Base-by-base conservation (phyloP, 2,329 filamentous ascomycete species). In the Fusarium sulawesiense region DNA sequence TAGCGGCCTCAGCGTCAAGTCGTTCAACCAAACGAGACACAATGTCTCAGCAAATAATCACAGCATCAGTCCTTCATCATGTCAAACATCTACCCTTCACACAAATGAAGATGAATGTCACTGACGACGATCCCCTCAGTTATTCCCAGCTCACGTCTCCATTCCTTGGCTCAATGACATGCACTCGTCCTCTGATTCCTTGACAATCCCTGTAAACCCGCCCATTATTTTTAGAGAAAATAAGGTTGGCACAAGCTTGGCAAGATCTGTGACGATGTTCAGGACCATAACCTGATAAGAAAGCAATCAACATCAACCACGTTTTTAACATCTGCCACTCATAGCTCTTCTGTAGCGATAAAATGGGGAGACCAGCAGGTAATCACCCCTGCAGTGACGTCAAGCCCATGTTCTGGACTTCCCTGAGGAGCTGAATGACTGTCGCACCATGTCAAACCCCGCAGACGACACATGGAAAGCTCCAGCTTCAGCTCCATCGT, bases 211-310 rank as follows among this genome's bases (percentile, higher is more conserved):
- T 64, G 61, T 64, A 30, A 21, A 21, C 59, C 44, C 12, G 41
- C 34, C 21, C 21, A 21, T 64, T 42, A 65, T 65, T 65, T 65
- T 64, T 64, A 64, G 60, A 29, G 25, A 20, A 64, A 64, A 65
- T 64, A 64, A 64, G 62, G 51, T 64, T 64, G 34, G 40, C 40
- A 50, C 40, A 30, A 65, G 41, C 60, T 60, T 64, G 46, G 60
- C 60, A 37, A 21, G 30, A 48, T 63, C 21, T 54, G 20, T 54
- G 40, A 29, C 30, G 30, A 47, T 20, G n/a, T 32, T 32, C 25
- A 18, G 34, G 34, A 48, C n/a, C 49, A 41, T 30, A 53, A 45
- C 42, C 30, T 62, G 40, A 37, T 62, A 23, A 13, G 40, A 21
- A 46, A 23, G 23, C 29, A 42, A 42, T 40, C 44, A 51, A 51